Base-by-base conservation (phyloP, 805 yeast species). In the Tetrapisispora pingtungensis region DNA sequence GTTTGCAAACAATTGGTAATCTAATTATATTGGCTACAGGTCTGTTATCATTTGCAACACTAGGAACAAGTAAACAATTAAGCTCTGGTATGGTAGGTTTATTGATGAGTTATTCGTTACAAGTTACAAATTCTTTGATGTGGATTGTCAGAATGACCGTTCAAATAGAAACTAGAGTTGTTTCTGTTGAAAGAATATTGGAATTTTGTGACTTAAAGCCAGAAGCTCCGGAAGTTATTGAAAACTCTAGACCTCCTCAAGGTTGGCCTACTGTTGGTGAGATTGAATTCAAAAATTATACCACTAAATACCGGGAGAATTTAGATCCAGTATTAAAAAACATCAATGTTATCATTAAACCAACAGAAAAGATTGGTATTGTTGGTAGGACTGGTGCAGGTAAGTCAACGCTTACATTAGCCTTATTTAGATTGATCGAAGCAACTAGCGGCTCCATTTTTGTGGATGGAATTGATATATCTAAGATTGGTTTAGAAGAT, bases 341-440 rank as follows among this genome's bases (percentile, higher is more conserved):
- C 33, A 65, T 81, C 33, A 58, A 59, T 15, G 50, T 80, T 24
- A 58, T 66, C 2, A 70, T 81, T 36, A 64, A 70, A 19, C 67
- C 83, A 2, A 61, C 66, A 26, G 86, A 81, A 50, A 81, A 81
- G 52, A 62, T 81, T 48, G 88, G 88, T 43, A 77, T 81, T 53
- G 87, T 81, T 40, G 88, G 88, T 14, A 70, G 88, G 61, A 81
- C 89, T 1, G 88, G 89, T 37, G 85, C 89, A 3, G 89, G 89
- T 42, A 80, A 80, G 50, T 74, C 81, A 1, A 72, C 84, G 0
- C 64, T 80, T 40, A 73, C 82, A 1, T 59, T 80, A 44, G 81
- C 84, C 1, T 56, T 80, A 8, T 80, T 78, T 60, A 66, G 87
- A 55, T 64, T 80, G 24, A 68, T 80, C 42, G 85, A 80, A 56